These are phyloP conservation scores for Trichoderma sp. DNA, from an alignment of 2,329 filamentous ascomycete species.

Conservation along the genomic window DNA sequence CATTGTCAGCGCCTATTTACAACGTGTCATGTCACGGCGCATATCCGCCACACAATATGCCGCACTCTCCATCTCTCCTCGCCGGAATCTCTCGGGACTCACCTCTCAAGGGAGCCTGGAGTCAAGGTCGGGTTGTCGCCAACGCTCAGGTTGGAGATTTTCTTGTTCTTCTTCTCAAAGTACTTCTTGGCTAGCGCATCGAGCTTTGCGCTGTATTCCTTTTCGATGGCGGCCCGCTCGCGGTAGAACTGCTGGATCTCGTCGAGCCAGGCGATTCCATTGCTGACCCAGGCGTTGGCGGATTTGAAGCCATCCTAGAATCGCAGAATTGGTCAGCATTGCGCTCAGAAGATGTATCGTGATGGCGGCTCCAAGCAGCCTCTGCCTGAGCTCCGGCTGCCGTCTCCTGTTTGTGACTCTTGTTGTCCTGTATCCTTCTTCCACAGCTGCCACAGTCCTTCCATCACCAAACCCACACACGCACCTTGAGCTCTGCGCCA, in stretches of 20 bases:
- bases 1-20: neutral
- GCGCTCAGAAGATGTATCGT: neutral
- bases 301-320: slow-evolving; percentile 91
- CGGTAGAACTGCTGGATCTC: slow-evolving; percentile 98
- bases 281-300: slow-evolving; percentile 86
- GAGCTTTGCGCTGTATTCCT: slow-evolving; percentile 91
- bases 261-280: slow-evolving; percentile 92
- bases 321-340: neutral
- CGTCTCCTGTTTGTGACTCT: neutral
- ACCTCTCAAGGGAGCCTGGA: slow-evolving; percentile 91
- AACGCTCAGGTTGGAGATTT: slow-evolving; percentile 83
- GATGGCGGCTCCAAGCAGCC: neutral
- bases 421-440: neutral
- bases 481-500: slow-evolving; percentile 89
- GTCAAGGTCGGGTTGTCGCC: slow-evolving; percentile 92
- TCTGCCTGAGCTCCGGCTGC: neutral
- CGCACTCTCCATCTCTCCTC: neutral
- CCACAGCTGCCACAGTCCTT: neutral
- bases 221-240: slow-evolving; percentile 90
- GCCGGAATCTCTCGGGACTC: slow-evolving; percentile 23
- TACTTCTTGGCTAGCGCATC: slow-evolving; percentile 90
- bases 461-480: slow-evolving; percentile 29
- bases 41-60: neutral
- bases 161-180: slow-evolving; percentile 94
- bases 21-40: neutral